Conservation (phyloP, 352 stramenopile species). For the Globisporangium mamillatum region DNA sequence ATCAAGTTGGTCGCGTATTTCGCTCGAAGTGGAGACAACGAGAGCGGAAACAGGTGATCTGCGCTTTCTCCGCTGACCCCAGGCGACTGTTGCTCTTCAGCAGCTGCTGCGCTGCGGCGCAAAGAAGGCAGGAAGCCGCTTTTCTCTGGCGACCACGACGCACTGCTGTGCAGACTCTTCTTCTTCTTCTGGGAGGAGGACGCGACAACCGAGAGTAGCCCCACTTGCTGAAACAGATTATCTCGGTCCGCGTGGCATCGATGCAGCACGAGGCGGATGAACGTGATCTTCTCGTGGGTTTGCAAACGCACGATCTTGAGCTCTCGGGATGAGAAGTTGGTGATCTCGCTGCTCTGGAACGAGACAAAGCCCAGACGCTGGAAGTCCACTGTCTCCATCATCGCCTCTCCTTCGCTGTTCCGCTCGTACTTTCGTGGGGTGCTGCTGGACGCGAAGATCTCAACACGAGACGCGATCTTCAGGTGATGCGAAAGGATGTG, state of each 20-base stretch:
- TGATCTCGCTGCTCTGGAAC: conserved; percentile 26
- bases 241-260: conserved; percentile 33
- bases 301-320: conserved; percentile 46
- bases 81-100: background rate
- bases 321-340: conserved; percentile 32
- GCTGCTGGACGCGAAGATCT: conserved; percentile 35
- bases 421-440: background rate
- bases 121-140: conserved; percentile 2
- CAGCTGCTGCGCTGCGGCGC: background rate
- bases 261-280: conserved; percentile 45
- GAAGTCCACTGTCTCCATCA: conserved; percentile 18
- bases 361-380: conserved; percentile 43
- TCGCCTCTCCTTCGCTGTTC: background rate
- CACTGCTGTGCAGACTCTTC: background rate
- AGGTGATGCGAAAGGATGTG: conserved; percentile 35
- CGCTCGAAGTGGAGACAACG: conserved; percentile 12
- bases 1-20: conserved; percentile 7
- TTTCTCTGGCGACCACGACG: background rate
- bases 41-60: conserved; percentile 13
- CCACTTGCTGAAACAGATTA: conserved; percentile 61
- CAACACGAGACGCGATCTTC: conserved; percentile 46
- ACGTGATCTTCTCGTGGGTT: conserved; percentile 20
- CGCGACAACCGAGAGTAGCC: conserved; percentile 28
- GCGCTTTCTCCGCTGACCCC: background rate
- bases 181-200: background rate